A percentile compares a stretch with the other conserved stretches of the same genome.
phyloP scores from a whole-genome alignment of 352 stramenopile species.

The Lagenidium giganteum region DNA sequence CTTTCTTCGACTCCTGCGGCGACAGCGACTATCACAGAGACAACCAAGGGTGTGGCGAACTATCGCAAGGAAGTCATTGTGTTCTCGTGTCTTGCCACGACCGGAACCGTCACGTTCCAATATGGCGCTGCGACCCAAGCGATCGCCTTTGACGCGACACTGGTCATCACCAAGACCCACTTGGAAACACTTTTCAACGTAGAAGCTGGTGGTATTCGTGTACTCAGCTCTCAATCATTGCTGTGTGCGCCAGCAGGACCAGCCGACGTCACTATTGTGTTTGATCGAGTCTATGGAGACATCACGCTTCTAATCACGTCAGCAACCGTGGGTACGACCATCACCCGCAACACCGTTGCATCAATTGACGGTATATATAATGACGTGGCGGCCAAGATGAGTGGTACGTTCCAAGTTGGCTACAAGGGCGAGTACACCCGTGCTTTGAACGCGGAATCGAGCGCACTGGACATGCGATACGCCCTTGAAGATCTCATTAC shows the following conservation, averaged over 20 bases:
- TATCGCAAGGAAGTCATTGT: constrained; percentile 66
- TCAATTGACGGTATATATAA: constrained; percentile 62
- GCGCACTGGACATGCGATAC: constrained; percentile 52
- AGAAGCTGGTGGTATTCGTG: constrained; percentile 52
- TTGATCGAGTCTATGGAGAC: constrained; percentile 59
- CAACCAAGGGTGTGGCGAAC: constrained; percentile 32
- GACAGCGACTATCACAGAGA: constrained; percentile 23
- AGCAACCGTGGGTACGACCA: constrained; percentile 2
- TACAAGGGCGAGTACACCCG: constrained; percentile 58
- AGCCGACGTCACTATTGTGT: constrained; percentile 41
- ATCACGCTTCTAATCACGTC: constrained; percentile 25
- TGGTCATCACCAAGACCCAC: constrained; percentile 27
- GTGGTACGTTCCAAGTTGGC: constrained; percentile 72
- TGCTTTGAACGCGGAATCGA: constrained; percentile 63
- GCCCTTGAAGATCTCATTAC: constrained; percentile 55
- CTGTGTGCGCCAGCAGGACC: constrained; percentile 32
- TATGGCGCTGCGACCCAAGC: constrained; percentile 7
- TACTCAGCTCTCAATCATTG: constrained; percentile 32
- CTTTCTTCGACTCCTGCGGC: constrained; percentile 16
- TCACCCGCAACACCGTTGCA: constrained; percentile 20
- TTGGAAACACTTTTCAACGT: constrained; percentile 44
- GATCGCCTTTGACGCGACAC: constrained; percentile 20
- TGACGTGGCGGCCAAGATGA: constrained; percentile 48
- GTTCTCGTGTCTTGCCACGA: constrained; percentile 37
- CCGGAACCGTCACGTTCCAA: constrained; percentile 29